Evolutionary conservation across 2,329 filamentous ascomycete species (phyloP).

Genomic region (Ophiostoma sp.): DNA sequence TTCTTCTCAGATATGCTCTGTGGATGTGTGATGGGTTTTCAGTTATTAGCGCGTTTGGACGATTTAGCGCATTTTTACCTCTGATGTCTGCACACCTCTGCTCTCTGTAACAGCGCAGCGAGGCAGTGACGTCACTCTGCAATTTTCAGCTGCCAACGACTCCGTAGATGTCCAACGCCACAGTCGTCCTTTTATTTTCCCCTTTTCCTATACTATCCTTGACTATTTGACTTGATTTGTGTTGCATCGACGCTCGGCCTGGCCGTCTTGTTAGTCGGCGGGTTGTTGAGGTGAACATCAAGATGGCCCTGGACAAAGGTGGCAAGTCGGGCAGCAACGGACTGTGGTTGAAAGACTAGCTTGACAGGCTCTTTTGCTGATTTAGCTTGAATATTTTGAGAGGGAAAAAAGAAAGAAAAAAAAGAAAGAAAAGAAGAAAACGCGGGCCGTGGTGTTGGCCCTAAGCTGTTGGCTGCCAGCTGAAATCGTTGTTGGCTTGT

Average conservation of each 20-base stretch:
- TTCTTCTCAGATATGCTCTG: too few species aligned
- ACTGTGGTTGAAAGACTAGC: neutral
- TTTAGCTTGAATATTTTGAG: too few species aligned
- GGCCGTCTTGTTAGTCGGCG: neutral
- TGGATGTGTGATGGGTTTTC: neutral
- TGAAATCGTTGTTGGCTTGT: neutral
- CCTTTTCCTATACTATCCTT: neutral
- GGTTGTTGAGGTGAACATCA: neutral
- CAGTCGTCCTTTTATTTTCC: neutral
- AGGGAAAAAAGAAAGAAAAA: too few species aligned
- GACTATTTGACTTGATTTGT: neutral
- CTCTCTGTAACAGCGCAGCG: neutral
- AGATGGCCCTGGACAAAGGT: neutral
- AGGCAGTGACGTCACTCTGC: neutral
- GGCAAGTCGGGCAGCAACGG: neutral
- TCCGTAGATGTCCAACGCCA: neutral
- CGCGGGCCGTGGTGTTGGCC: neutral
- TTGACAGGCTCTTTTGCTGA: too few species aligned
- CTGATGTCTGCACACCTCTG: neutral
- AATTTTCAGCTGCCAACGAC: constrained; percentile 3
- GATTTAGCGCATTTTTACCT: neutral
- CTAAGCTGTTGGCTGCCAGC: neutral
- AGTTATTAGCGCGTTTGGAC: neutral
- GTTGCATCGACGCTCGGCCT: neutral
- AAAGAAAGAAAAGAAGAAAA: neutral